Evolutionary conservation across 2,329 filamentous ascomycete species (phyloP), one percentile per base, ranked within the genome.

Genomic region (Apiospora pterosperma): DNA sequence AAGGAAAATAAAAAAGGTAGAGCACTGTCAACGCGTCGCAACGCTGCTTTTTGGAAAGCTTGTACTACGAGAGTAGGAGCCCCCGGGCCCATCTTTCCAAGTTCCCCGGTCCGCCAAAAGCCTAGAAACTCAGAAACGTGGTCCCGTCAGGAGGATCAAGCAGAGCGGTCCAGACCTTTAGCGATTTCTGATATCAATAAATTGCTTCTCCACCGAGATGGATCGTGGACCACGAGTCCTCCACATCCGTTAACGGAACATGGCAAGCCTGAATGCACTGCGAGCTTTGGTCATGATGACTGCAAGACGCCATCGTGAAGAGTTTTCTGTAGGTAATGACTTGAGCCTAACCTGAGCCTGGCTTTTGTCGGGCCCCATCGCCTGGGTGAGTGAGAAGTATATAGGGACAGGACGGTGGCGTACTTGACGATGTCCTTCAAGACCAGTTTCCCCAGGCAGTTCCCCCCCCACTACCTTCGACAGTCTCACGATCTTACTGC

Each of bases 201-300:
- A 41, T 41, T 61, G 14, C 59, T 60, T 16, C 44, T 39, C 52
- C 62, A 63, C 44, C 41, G 11, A 16, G 48, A 55, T 55, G 36
- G n/a, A 34, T 34, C 62, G 31, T 42, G 36, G 59, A 41, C 21
- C 59, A 61, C 34, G 59, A 61, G 59, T 28, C 59, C 59, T 44
- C 44, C 44, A 63, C 44, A 42, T 58, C 62, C 52, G 62, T 63
- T 63, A 63, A 59, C 44, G 52, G 62, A 63, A 55, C 36, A 60
- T 63, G 62, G 42, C 44, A 31, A 36, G 23, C 59, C 36, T 61
- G 36, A 14, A 31, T n/a, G 28, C 48, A 55, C 48, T 7, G 19
- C 28, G 7, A 34, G 34, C 5, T 55, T 34, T n/a, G 48, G 48
- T 34, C 48, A 55, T 55, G 48, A 55, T n/a, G 48, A 16, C 28